These are phyloP conservation scores for Xylaria flabelliformis DNA, from an alignment of 495 filamentous ascomycete species.

Conservation along the genomic window DNA sequence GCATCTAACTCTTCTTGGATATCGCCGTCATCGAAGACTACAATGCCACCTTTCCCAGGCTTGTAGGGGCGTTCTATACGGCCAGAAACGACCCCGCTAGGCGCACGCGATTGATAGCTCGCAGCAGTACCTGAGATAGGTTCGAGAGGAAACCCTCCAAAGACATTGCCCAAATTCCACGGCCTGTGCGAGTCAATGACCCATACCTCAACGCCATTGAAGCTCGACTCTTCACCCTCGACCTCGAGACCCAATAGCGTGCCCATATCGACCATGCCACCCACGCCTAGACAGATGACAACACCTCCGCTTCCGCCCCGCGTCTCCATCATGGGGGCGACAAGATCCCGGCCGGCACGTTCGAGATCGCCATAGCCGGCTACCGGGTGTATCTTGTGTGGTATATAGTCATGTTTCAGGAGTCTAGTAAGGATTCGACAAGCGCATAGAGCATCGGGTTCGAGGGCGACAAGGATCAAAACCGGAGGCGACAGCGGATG, in stretches of 20 bases:
- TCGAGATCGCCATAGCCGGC: conserved; percentile 90
- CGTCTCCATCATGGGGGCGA: conserved; percentile 80
- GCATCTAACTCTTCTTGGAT: conserved; percentile 82
- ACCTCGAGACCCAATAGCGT: conserved; percentile 70
- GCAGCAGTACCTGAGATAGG: conserved; percentile 54
- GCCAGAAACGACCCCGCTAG: conserved; percentile 63
- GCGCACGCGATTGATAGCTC: conserved; percentile 55
- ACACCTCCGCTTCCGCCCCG: conserved; percentile 83
- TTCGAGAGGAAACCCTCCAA: conserved; percentile 69
- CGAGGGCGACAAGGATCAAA: conserved; percentile 90
- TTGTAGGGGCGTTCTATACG: conserved; percentile 72
- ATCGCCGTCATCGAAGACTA: conserved; percentile 96
- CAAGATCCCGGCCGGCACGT: conserved; percentile 74
- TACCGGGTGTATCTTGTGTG: conserved; percentile 96
- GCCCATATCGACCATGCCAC: conserved; percentile 85
- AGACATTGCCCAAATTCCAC: conserved; percentile 95
- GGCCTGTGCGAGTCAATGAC: conserved; percentile 88
- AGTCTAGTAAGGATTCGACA: conserved; percentile 90
- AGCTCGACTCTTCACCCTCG: conserved; percentile 64
- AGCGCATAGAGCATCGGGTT: conserved; percentile 94
- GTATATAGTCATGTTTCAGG: conserved; percentile 94
- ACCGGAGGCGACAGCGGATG: conserved; percentile 87
- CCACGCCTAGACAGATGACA: conserved; percentile 90
- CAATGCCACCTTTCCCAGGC: conserved; percentile 79
- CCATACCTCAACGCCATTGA: conserved; percentile 87